Evolutionary conservation across 2,329 filamentous ascomycete genomes (phyloP).

Genomic region (Hypoxylon sp.): DNA sequence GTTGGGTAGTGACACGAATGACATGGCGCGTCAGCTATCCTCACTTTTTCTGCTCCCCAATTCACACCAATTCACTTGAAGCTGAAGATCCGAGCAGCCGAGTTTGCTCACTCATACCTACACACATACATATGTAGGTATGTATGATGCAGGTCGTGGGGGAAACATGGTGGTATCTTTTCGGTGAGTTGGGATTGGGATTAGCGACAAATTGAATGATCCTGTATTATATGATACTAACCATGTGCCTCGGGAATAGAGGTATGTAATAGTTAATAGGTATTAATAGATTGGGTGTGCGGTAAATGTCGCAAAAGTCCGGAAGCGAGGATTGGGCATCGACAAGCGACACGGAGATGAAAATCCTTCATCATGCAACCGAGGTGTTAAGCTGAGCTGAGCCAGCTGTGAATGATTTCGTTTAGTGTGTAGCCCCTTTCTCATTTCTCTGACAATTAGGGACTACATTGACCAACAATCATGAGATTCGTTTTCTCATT

Average conservation of each 20-base stretch:
- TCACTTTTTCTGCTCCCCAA: slow-evolving; percentile 6
- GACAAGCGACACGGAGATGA: slow-evolving; percentile 41
- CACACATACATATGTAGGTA: slow-evolving; percentile 5
- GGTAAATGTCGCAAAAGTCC: slow-evolving; percentile 32
- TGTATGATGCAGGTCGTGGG: slow-evolving; percentile 1
- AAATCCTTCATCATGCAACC: slow-evolving; percentile 43
- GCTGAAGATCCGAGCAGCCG: slow-evolving; percentile 25
- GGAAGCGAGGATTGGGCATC: slow-evolving; percentile 46
- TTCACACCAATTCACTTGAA: neutral
- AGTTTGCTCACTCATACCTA: slow-evolving; percentile 15
- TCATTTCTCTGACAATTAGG: slow-evolving; percentile 6
- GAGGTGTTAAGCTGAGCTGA: slow-evolving; percentile 35
- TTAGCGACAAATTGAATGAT: slow-evolving; percentile 16
- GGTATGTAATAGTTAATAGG: no score
- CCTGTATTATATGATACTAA: slow-evolving; percentile 9
- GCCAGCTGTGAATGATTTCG: slow-evolving; percentile 10
- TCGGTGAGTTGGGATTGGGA: slow-evolving; percentile 16
- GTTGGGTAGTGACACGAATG: slow-evolving; percentile 25
- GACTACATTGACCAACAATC: neutral
- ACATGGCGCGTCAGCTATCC: slow-evolving; percentile 26
- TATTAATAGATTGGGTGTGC: slow-evolving; percentile 32
- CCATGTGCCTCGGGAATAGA: slow-evolving; percentile 16
- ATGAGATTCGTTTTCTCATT: slow-evolving; percentile 1
- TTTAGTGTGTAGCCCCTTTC: slow-evolving; percentile 13
- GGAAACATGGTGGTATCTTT: slow-evolving; percentile 5